These are phyloP conservation scores for Laetiporus sulphureus DNA, from an alignment of 1,284 basidiomycete species.

Conservation along the genomic window DNA sequence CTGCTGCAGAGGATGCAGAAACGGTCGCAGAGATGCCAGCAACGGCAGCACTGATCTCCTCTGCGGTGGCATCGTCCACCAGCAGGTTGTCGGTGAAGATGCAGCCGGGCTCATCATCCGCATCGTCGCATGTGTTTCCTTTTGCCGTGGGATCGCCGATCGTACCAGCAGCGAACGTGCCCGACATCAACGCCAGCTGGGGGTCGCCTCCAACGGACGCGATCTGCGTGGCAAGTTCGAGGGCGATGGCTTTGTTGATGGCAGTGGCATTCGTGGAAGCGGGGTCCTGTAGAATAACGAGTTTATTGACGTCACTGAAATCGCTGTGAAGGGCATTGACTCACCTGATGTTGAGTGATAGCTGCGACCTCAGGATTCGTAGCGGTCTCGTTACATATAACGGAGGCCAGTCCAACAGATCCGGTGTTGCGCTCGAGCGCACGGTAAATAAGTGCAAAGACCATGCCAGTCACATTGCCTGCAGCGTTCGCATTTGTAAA, in stretches of 20 bases:
- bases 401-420: constrained; percentile 43
- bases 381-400: constrained; percentile 47
- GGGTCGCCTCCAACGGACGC: constrained; percentile 58
- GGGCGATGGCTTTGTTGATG: constrained; percentile 54
- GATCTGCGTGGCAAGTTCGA: constrained; percentile 58
- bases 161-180: constrained; percentile 58
- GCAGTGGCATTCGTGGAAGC: constrained; percentile 51
- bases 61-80: constrained; percentile 51
- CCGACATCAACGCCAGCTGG: constrained; percentile 50
- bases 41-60: constrained; percentile 52
- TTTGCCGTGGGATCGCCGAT: constrained; percentile 41
- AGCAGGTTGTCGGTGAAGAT: constrained; percentile 58
- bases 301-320: too few relatives aligned
- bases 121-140: constrained; percentile 46
- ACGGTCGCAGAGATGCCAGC: constrained; percentile 21
- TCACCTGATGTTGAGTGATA: constrained; percentile 51
- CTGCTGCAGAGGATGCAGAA: constrained; percentile 10
- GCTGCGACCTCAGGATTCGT: constrained; percentile 64
- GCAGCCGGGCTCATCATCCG: constrained; percentile 50
- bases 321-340: neutral
- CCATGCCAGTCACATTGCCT: constrained; percentile 49
- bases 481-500: constrained; percentile 68
- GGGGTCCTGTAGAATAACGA: constrained; percentile 41
- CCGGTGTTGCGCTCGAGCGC: constrained; percentile 66
- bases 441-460: constrained; percentile 56